These are phyloP conservation scores for Cymbidium sinense DNA, from an alignment of 106 monocot genomes.

Conservation along the genomic window DNA sequence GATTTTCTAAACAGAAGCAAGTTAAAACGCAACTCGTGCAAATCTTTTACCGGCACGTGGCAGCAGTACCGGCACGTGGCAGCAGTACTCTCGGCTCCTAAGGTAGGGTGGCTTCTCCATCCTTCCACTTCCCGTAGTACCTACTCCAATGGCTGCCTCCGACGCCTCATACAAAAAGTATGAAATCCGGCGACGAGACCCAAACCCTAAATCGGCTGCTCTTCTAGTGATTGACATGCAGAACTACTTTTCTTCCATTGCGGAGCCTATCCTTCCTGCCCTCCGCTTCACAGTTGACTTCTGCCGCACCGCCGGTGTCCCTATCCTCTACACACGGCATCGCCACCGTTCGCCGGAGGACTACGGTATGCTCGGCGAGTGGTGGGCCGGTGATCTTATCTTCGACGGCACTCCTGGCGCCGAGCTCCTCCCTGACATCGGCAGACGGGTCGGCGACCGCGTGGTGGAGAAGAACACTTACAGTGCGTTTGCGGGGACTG, in stretches of 20 bases:
- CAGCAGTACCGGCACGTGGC: too few relatives aligned
- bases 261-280: conserved; percentile 43
- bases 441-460: conserved; percentile 21
- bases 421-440: conserved; percentile 39
- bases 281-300: conserved; percentile 45
- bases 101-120: too few relatives aligned
- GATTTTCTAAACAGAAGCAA: too few relatives aligned
- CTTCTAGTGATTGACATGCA: conserved; percentile 84
- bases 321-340: conserved; percentile 71
- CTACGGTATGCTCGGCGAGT: conserved; percentile 59
- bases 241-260: conserved; percentile 53
- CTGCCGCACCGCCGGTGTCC: conserved; percentile 49
- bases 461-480: conserved; percentile 77
- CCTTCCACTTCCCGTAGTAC: too few relatives aligned
- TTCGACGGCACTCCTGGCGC: conserved; percentile 42
- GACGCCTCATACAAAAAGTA: conserved; percentile 37
- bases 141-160: not conserved
- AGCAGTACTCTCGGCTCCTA: too few relatives aligned
- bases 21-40: too few relatives aligned
- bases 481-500: conserved; percentile 59
- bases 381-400: conserved; percentile 58
- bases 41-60: too few relatives aligned
- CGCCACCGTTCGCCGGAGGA: conserved; percentile 33
- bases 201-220: conserved; percentile 38
- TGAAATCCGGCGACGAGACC: conserved; percentile 48